A percentile compares a stretch with the other conserved stretches of the same genome.
Conservation (phyloP, 805 yeast genomes). For the Yamadazyma takamatsuzukensis region DNA sequence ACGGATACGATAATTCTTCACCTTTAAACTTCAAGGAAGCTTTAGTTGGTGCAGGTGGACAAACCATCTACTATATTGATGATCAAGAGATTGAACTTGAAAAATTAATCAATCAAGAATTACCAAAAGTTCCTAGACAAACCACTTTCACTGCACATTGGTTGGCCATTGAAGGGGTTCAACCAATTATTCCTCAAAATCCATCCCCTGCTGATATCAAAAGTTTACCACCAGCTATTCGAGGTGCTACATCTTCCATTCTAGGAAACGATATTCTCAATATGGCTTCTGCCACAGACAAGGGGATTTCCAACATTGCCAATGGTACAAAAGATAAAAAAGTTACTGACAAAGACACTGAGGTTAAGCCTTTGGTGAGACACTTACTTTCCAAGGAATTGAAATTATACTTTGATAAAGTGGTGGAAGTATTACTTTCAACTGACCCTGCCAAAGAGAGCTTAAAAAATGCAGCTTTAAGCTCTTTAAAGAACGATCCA, state of each 20-base stretch:
- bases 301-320: constrained; percentile 6
- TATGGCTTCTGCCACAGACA: constrained; percentile 15
- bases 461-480: constrained; percentile 74
- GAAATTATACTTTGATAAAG: constrained; percentile 89
- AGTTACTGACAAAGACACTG: constrained; percentile 39
- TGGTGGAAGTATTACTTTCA: constrained; percentile 70
- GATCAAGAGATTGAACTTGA: constrained; percentile 94
- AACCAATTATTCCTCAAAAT: constrained; percentile 95
- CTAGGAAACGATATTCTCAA: constrained; percentile 37
- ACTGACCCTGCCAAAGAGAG: constrained; percentile 53
- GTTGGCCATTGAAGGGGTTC: constrained; percentile 98
- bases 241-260: constrained; percentile 71
- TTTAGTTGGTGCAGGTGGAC: constrained; percentile 79
- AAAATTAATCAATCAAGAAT: constrained; percentile 84
- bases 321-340: constrained; percentile 13
- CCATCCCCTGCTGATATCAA: constrained; percentile 81
- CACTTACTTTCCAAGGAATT: constrained; percentile 93
- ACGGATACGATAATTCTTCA: constrained; percentile 73
- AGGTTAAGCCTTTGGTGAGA: constrained; percentile 85
- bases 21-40: constrained; percentile 84
- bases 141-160: constrained; percentile 94
- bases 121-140: constrained; percentile 92
- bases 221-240: constrained; percentile 66
- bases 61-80: constrained; percentile 86
- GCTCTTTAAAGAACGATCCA: constrained; percentile 84